phyloP scores from a whole-genome alignment of 1,284 basidiomycete species.

The Takashimella koratensis region DNA sequence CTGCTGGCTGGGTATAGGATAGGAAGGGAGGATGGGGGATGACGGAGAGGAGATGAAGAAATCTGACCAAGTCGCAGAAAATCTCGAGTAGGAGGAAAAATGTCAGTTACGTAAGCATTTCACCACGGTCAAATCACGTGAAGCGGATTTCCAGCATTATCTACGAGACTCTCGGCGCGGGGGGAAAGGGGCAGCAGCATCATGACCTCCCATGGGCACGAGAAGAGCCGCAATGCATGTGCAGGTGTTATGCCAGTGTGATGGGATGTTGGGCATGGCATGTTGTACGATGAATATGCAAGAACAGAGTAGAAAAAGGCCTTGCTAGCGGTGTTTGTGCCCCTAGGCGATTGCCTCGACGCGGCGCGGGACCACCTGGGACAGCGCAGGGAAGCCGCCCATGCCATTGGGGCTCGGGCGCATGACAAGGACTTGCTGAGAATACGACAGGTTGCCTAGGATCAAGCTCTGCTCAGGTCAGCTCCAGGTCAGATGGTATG shows the following conservation, averaged over 20 bases:
- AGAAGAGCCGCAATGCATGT: too few species aligned
- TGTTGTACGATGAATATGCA: too few species aligned
- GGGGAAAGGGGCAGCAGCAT: too few species aligned
- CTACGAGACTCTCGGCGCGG: background rate
- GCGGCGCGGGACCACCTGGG: constrained; percentile 22
- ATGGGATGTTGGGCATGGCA: too few species aligned
- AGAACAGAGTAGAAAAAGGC: too few species aligned
- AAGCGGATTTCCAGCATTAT: background rate
- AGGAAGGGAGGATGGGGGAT: background rate
- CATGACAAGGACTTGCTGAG: constrained; percentile 38
- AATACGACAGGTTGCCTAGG: constrained; percentile 39
- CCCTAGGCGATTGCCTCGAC: constrained; percentile 12
- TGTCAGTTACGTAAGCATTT: background rate
- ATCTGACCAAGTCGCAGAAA: background rate
- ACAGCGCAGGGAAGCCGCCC: constrained; percentile 37
- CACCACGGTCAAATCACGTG: background rate
- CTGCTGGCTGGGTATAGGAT: background rate
- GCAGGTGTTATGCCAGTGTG: too few species aligned
- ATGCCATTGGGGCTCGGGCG: constrained; percentile 34
- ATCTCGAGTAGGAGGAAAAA: background rate
- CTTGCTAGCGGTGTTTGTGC: too few species aligned
- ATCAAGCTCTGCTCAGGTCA: constrained; percentile 30
- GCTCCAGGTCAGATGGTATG: background rate
- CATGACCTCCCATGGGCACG: too few species aligned
- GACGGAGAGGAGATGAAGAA: constrained; percentile 2